phyloP scores from a whole-genome alignment of 257 asterid genomes.

The Prunella vulgaris region DNA sequence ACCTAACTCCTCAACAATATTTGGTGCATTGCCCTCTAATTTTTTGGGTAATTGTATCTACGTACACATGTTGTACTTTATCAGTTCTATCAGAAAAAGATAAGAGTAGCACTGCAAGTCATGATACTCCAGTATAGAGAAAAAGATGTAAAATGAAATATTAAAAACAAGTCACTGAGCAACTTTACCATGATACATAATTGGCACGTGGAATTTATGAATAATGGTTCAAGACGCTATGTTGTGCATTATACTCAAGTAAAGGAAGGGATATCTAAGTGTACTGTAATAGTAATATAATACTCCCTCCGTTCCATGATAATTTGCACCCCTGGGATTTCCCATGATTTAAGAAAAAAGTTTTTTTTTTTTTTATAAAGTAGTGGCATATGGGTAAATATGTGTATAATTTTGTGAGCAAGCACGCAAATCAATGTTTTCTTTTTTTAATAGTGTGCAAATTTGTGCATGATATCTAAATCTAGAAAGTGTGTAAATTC shows the following conservation, averaged over 20 bases:
- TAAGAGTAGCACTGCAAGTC: background rate
- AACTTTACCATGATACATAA: conserved; percentile 59
- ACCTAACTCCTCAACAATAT: background rate
- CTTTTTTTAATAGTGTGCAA: too few relatives aligned
- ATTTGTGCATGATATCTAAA: too few relatives aligned
- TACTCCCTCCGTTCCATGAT: too few relatives aligned
- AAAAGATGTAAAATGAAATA: background rate
- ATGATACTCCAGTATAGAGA: background rate
- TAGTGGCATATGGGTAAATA: too few relatives aligned
- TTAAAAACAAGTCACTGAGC: background rate
- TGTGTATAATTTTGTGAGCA: too few relatives aligned
- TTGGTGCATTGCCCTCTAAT: background rate
- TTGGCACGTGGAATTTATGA: conserved; percentile 81
- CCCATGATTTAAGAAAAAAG: too few relatives aligned
- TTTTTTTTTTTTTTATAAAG: too few relatives aligned
- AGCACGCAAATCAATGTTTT: too few relatives aligned
- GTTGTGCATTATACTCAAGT: background rate
- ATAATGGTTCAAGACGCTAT: conserved; percentile 20
- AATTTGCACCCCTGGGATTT: too few relatives aligned
- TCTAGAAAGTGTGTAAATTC: too few relatives aligned
- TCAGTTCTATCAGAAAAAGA: background rate
- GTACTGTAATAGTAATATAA: background rate
- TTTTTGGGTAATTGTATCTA: background rate
- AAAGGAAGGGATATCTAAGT: background rate
- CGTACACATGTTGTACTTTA: background rate